Base-by-base conservation (phyloP, 345 rosid species). In the Bruguiera parviflora region DNA sequence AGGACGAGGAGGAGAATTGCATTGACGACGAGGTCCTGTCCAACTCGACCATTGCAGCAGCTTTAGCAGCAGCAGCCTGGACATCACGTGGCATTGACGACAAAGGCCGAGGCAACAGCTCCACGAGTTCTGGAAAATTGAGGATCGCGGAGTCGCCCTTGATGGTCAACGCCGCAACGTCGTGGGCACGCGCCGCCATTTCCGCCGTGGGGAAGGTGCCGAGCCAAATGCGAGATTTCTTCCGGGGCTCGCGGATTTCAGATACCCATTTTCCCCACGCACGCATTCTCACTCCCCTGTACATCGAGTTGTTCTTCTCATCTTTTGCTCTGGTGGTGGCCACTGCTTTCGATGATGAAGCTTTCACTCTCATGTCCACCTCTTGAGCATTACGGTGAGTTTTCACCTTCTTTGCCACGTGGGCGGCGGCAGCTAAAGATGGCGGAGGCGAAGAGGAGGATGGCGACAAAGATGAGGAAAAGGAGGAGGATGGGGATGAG, bases 121-220 rank as follows among this genome's bases (percentile, higher is more conserved):
- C 63, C 0, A 52, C 58, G 49, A 75, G 74, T 18, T 65, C 51
- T 0, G 78, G 78, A 18, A 75, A 75, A 25, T 75, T 75, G 3
- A 75, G 74, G 9, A 70, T 75, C 0, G 74, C 78, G 1, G 78
- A 60, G 58, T 53, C 43, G 31, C 78, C 71, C 61, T 75, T 75
- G 19, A 75, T 75, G 47, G 57, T 39, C 69, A 75, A 22, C 6
- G 74, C 74, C 0, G 78, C 78, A 5, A 70, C 78, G 32, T 75
- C 78, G 31, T 75, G 78, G 0, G 78, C 78, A 60, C 78, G 78
- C 52, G 74, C 78, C 3, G 78, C 78, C 78, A 75, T 75, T 65
- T 75, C 78, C 2, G 78, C 49, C 2, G 78, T 70, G 8, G 78
- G 71, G 67, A 75, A 75, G 10, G 78, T 75, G 11, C 78, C 78